Evolutionary conservation across 1,139 yeast species (phyloP).

Genomic region (Lodderomyces jiufengensis): DNA sequence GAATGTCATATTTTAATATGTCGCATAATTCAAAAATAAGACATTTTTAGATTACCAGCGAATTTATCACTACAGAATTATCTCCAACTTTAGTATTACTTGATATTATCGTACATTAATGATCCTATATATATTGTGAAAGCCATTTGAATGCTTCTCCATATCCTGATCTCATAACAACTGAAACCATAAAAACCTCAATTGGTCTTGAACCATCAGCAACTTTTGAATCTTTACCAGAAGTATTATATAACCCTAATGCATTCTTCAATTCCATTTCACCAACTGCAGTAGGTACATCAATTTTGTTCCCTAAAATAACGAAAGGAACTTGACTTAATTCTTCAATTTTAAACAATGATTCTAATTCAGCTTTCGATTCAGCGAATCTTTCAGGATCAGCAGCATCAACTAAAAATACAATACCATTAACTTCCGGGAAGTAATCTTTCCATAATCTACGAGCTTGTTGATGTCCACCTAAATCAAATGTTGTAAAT

Average conservation of each 20-base stretch:
- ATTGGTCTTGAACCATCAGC: slow-evolving; percentile 83
- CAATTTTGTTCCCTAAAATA: slow-evolving; percentile 94
- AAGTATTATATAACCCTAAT: slow-evolving; percentile 77
- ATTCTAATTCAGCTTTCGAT: slow-evolving; percentile 91
- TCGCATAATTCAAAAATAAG: too few relatives aligned
- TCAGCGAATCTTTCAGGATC: slow-evolving; percentile 94
- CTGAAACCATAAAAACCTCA: slow-evolving; percentile 96
- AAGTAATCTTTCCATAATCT: slow-evolving; percentile 99
- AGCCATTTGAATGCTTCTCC: slow-evolving; percentile 97
- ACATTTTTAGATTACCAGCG: too few relatives aligned
- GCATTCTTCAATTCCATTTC: slow-evolving; percentile 94
- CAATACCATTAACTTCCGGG: slow-evolving; percentile 98
- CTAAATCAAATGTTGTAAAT: slow-evolving; percentile 96
- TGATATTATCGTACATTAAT: slow-evolving; percentile 1
- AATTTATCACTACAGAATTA: too few relatives aligned
- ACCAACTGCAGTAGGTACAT: slow-evolving; percentile 87
- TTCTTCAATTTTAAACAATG: slow-evolving; percentile 88
- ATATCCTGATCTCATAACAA: slow-evolving; percentile 94
- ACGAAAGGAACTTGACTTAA: slow-evolving; percentile 86
- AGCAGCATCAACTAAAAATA: slow-evolving; percentile 94
- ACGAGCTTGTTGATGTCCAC: slow-evolving; percentile 98
- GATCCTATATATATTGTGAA: slow-evolving; percentile 73
- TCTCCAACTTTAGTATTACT: too few relatives aligned
- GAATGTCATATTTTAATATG: too few relatives aligned
- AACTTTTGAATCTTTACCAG: slow-evolving; percentile 77